phyloP scores from a whole-genome alignment of 2,329 filamentous ascomycete genomes.

The Ophiostoma piceae region DNA sequence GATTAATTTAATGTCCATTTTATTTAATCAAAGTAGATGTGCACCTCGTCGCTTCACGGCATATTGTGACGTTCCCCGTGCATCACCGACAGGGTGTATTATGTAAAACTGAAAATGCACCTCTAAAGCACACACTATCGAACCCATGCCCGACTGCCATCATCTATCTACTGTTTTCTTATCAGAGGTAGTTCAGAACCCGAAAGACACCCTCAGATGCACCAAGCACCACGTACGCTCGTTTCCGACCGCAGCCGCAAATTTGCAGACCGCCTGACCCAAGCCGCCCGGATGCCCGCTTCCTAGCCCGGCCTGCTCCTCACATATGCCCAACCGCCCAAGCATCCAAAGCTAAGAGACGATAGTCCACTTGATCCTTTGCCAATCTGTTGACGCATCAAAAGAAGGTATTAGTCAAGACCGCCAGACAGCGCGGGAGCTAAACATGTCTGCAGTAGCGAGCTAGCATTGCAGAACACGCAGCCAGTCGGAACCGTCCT shows the following conservation, averaged over 20 bases:
- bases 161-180: background rate
- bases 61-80: background rate
- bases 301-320: conserved; percentile 9
- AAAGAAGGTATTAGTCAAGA: background rate
- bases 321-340: background rate
- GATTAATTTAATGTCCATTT: background rate
- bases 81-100: background rate
- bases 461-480: background rate
- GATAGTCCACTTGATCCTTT: background rate
- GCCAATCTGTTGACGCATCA: background rate
- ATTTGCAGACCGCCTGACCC: conserved; percentile 11
- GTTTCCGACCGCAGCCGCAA: background rate
- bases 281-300: conserved; percentile 11
- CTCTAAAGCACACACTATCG: background rate
- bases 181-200: background rate
- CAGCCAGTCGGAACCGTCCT: background rate
- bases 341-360: background rate
- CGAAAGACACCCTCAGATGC: background rate
- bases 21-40: background rate
- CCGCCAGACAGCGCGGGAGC: background rate
- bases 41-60: background rate
- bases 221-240: background rate
- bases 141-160: background rate
- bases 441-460: background rate
- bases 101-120: background rate